Base-by-base conservation (phyloP, 2,329 filamentous ascomycete species). In the Beauveria caledonica region DNA sequence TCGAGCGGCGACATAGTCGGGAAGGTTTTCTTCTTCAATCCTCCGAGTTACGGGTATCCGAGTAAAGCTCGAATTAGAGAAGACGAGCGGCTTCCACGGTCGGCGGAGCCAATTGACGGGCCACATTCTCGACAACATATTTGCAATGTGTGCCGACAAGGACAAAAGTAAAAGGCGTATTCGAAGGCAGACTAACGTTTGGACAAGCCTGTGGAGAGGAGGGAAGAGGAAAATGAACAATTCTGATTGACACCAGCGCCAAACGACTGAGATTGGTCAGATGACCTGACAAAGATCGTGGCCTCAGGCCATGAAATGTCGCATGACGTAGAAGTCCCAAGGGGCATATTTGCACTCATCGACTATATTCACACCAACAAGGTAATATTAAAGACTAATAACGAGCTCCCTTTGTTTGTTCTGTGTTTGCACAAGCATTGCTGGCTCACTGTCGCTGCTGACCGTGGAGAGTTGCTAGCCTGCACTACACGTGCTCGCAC, bases 1-100 rank as follows among this genome's bases (percentile, higher is more conserved):
- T 1, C 61, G 63, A 23, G 62, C 62, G 9, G 63, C 58, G 13
- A 63, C n/a, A 49, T 69, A 69, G 39, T 56, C 62, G 1, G 68
- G 62, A 25, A 69, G 54, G 1, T 42, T 63, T 39, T 69, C 67
- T 44, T 70, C 67, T 27, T 70, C 68, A 36, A 69, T 56, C n/a
- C n/a, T 59, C 3, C 3, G 25, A 17, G 36, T n/a, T 15, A 9
- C 46, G 9, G 56, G 46, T 44, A 51, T 19, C 17, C 46, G 56
- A 17, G 36, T 21, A 51, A 42, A 44, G 66, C 63, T 59, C 58
- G 63, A 36, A 56, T 58, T 60, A 48, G 27, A 54, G 25, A 50
- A 48, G 3, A 9, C 25, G 29, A 49, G 25, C 25, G 55, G 49
- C n/a, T 40, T 51, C 56, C 56, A 58, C 23, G 44, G 29, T 17